These are phyloP conservation scores for Magnaporthiopsis incrustans DNA, from an alignment of 2,329 filamentous ascomycete genomes.

Conservation along the genomic window DNA sequence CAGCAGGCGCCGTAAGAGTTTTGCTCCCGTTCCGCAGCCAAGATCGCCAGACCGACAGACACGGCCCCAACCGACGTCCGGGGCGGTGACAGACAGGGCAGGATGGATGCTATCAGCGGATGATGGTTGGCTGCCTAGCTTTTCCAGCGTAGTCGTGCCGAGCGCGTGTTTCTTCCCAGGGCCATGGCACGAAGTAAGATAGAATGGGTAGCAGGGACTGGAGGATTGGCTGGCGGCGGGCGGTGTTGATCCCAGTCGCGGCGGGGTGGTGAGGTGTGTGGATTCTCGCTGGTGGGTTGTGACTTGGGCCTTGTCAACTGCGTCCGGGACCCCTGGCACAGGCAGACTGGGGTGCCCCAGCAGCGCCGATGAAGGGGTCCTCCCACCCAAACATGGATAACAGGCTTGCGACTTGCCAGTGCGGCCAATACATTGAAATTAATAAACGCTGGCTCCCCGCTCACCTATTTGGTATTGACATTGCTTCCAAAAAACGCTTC, in stretches of 20 bases:
- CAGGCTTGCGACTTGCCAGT: background rate
- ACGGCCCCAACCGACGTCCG: background rate
- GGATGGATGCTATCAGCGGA: background rate
- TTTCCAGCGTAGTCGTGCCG: background rate
- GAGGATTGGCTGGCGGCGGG: background rate
- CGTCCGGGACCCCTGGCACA: background rate
- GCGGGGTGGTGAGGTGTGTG: background rate
- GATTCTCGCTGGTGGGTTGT: background rate
- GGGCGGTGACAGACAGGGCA: background rate
- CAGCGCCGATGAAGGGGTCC: background rate
- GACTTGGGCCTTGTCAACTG: background rate
- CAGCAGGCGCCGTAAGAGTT: background rate
- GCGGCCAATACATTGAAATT: background rate
- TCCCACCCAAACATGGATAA: background rate
- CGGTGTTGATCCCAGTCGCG: background rate
- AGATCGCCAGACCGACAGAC: background rate
- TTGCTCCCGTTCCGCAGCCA: background rate
- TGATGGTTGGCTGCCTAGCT: background rate
- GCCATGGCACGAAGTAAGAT: background rate
- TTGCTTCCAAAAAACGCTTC: background rate
- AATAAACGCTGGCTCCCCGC: background rate
- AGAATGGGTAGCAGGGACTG: background rate
- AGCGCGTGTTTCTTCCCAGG: background rate
- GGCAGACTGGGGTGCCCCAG: background rate
- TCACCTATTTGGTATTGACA: background rate